Base-by-base conservation (phyloP, 176 grass and related monocot genomes). In the Dactylis glomerata region DNA sequence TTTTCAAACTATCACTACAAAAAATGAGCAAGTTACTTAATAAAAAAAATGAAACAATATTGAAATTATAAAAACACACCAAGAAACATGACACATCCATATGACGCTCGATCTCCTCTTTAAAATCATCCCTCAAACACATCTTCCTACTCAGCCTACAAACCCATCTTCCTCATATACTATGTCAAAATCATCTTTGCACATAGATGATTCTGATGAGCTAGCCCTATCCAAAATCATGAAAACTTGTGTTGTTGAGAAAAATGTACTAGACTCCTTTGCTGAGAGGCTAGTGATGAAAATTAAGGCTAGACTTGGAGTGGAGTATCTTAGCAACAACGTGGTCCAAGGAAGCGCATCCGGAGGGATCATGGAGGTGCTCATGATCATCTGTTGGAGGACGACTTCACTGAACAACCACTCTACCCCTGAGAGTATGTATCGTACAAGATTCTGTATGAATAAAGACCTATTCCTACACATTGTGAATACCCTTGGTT, bases 211-310 rank as follows among this genome's bases (percentile, higher is more conserved):
- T 10, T 73, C 44, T 5, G 65, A 58, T 82, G 67, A 82, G 19
- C 67, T 82, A 44, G 50, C 50, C 36, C 51, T 67, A 5, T 72
- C 34, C 34, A 72, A 72, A 7, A 4, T 82, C 66, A 58, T 82
- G 4, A 2, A 30, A 56, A 34, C 42, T 0, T 72, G 28, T 72
- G 50, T 58, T 82, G 50, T n/a, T 73, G 51, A 82, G 16, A 49
- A 57, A 10, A 19, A 23, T 0, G 0, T 42, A 47, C 5, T 82
- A 41, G 49, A 71, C 49, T 82, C 80, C 23, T 71, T 82, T 42
- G 65, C 66, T 20, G 40, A n/a, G 23, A 70, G 15, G 8, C 49
- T 82, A 6, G 4, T 37, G 26, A 40, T 30, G 24, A 82, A 72
- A 66, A 42, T 82, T 49, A 44, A 82, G 14, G 34, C 4, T 41